A percentile compares a stretch with the other conserved stretches of the same genome.
phyloP scores from a whole-genome alignment of 495 filamentous ascomycete species.

The Zalerion maritima region DNA sequence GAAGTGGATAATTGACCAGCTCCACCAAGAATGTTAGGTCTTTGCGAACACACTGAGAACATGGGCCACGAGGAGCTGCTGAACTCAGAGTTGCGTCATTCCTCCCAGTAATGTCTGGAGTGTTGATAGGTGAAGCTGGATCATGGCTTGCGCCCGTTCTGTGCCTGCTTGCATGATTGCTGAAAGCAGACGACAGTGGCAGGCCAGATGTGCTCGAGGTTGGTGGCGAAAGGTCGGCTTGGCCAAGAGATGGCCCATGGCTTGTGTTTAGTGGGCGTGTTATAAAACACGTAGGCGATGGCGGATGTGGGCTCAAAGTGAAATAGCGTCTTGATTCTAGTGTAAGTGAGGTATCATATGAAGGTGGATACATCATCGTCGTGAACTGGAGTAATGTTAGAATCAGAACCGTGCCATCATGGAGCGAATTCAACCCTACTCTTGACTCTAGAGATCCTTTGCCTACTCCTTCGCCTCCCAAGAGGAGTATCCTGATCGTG shows the following conservation, averaged over 20 bases:
- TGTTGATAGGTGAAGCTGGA: too few species aligned
- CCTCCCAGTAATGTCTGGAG: too few species aligned
- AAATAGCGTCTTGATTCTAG: slow-evolving; percentile 10
- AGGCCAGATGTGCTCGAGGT: too few species aligned
- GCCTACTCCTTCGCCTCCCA: slow-evolving; percentile 12
- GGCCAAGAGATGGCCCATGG: too few species aligned
- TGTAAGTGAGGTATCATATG: slow-evolving; percentile 11
- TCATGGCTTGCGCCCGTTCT: too few species aligned
- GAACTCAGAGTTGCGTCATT: too few species aligned
- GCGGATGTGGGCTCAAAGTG: slow-evolving; percentile 5
- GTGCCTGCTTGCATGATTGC: too few species aligned
- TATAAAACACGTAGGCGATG: not conserved
- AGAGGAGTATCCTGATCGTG: slow-evolving; percentile 12
- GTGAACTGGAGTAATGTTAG: slow-evolving; percentile 10
- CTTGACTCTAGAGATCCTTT: slow-evolving; percentile 15
- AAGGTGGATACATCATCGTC: slow-evolving; percentile 13
- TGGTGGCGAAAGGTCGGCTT: too few species aligned
- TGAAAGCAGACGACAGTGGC: too few species aligned
- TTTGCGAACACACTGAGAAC: not conserved
- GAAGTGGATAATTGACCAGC: slow-evolving; percentile 13
- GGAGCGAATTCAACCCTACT: slow-evolving; percentile 4
- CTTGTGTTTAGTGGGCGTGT: slow-evolving; percentile 5
- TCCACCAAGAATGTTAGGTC: slow-evolving; percentile 12
- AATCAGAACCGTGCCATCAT: not conserved
- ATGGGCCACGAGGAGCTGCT: too few species aligned